Evolutionary conservation across 1,284 basidiomycete genomes (phyloP), one percentile per base, ranked within the genome.

Genomic region (Marasmius tenuissimus): DNA sequence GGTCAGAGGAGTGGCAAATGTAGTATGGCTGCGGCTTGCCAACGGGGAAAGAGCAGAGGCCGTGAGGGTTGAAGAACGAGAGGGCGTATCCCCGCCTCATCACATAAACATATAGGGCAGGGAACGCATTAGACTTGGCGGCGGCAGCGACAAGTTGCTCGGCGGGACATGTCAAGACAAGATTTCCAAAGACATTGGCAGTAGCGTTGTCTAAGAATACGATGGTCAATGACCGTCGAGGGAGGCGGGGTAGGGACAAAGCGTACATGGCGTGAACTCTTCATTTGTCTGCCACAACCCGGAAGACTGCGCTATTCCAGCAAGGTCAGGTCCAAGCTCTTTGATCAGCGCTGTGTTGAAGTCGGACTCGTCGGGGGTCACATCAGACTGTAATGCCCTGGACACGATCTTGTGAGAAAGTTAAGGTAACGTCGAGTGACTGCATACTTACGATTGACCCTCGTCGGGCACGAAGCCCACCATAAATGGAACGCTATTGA

Each of bases 1-100:
- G 63, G 38, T 76, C 75, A 16, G 74, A 72, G 0, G 72, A 72
- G 56, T 75, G 75, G 53, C 75, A 76, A 67, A 73, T 62, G 11
- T 57, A 63, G 38, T 59, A 65, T 16, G 62, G 52, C 22, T 61
- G 57, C 12, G 55, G 48, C 37, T 64, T 22, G 38, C 60, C 59
- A 7, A 62, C 58, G 14, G 66, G 60, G 59, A 65, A 63, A 22
- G 66, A 61, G 61, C 63, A 67, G 9, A 64, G 45, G 12, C 35
- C 40, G 51, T 62, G 67, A 10, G 65, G 60, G 42, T 66, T 56
- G 39, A 42, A 64, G 18, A 62, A 61, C 45, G 59, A 61, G 4
- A 66, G 58, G 1, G 52, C 65, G 56, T 66, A 67, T 16, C 45
- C 66, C 22, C 61, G 64, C 22, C 65, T 61, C 61, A 63, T 64